phyloP scores from a whole-genome alignment of 768 basidiomycete species.

The Serpula lacrymans region DNA sequence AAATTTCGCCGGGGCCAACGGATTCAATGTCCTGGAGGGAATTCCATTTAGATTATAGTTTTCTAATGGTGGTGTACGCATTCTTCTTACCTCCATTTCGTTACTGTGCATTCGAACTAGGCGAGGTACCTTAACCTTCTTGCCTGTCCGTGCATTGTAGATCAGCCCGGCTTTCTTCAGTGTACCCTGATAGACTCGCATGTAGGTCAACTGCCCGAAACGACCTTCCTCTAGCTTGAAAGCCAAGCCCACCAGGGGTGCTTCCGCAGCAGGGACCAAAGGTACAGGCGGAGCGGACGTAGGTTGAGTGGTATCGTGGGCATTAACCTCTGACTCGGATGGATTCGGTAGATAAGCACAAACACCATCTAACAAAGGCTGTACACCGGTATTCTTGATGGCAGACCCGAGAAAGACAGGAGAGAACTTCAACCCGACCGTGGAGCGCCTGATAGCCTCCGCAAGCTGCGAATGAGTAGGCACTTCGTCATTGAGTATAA shows the following conservation, averaged over 20 bases:
- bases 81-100: constrained; percentile 99
- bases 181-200: constrained; percentile 95
- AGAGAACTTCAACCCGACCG: constrained; percentile 84
- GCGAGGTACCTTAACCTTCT: constrained; percentile 95
- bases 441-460: constrained; percentile 84
- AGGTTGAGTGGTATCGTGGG: constrained; percentile 78
- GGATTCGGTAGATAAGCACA: constrained; percentile 95
- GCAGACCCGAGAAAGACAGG: constrained; percentile 98
- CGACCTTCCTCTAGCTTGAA: constrained; percentile 99
- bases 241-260: constrained; percentile 89
- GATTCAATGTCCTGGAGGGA: constrained; percentile 77
- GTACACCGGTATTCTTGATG: constrained; percentile 95
- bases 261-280: constrained; percentile 77
- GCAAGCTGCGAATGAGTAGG: constrained; percentile 74
- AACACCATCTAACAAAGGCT: constrained; percentile 91
- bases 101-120: constrained; percentile 98
- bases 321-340: constrained; percentile 70
- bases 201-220: constrained; percentile 97
- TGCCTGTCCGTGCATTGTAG: constrained; percentile 91
- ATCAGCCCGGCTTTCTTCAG: constrained; percentile 83
- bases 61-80: constrained; percentile 14
- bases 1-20: constrained; percentile 97
- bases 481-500: constrained; percentile 80
- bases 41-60: neutral
- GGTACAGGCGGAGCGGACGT: constrained; percentile 64